phyloP scores from a whole-genome alignment of 805 yeast species.

The Sugiyamaella marilandica region DNA sequence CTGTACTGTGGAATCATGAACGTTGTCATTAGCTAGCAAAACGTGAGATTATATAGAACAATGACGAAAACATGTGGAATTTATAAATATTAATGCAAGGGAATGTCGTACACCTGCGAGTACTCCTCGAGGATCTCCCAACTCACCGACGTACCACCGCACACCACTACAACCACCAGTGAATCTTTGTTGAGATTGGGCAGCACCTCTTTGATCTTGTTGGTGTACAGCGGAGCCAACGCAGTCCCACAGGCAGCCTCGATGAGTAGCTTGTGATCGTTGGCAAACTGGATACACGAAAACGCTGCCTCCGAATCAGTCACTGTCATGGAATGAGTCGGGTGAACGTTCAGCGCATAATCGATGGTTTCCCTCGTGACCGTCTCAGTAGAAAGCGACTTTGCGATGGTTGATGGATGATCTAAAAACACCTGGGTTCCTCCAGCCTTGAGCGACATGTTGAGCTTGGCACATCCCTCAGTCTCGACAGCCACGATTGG shows the following conservation, averaged over 20 bases:
- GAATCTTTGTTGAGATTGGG: constrained; percentile 35
- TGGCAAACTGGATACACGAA: constrained; percentile 48
- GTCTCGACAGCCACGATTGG: constrained; percentile 52
- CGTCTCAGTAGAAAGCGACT: constrained; percentile 58
- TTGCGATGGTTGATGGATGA: constrained; percentile 50
- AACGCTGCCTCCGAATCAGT: constrained; percentile 53
- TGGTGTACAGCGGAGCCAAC: constrained; percentile 40
- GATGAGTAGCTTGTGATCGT: constrained; percentile 47
- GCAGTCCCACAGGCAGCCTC: constrained; percentile 79
- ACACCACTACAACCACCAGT: constrained; percentile 50
- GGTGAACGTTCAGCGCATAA: constrained; percentile 39
- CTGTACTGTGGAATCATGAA: not conserved
- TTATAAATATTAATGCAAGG: constrained; percentile 10
- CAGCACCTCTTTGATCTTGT: constrained; percentile 18
- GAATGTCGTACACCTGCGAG: constrained; percentile 21
- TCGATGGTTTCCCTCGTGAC: constrained; percentile 49
- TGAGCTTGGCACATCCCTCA: constrained; percentile 55
- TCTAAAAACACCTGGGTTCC: constrained; percentile 42
- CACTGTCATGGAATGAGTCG: constrained; percentile 41
- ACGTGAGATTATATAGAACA: not conserved
- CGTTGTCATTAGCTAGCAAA: not conserved
- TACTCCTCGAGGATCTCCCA: constrained; percentile 24
- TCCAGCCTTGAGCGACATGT: constrained; percentile 45
- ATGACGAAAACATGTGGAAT: not conserved
- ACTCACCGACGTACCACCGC: constrained; percentile 46